A percentile compares a stretch with the other conserved stretches of the same genome.
Evolutionary conservation across 768 basidiomycete genomes (phyloP).

Genomic region (Hemileccinum rubropunctum): DNA sequence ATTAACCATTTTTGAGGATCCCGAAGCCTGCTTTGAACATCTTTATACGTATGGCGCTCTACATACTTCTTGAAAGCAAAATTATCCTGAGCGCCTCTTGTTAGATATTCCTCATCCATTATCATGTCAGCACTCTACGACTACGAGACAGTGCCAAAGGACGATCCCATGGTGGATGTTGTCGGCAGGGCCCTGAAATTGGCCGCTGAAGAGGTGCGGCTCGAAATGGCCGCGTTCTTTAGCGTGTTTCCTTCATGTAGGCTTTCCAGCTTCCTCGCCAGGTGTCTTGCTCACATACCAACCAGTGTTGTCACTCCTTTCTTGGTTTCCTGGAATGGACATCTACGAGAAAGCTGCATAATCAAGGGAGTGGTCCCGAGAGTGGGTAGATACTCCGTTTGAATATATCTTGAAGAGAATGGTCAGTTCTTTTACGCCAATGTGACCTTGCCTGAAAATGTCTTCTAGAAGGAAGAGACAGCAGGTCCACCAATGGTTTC

Average conservation of each 20-base stretch:
- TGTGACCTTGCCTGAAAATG: neutral
- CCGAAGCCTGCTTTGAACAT: constrained; percentile 23
- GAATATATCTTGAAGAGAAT: constrained; percentile 12
- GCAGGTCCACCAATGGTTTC: constrained; percentile 17
- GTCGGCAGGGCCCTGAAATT: constrained; percentile 26
- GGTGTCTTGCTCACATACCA: constrained; percentile 10
- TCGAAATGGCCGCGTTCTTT: constrained; percentile 20
- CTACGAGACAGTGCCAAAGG: constrained; percentile 25
- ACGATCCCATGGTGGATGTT: constrained; percentile 30
- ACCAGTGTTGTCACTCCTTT: constrained; percentile 23
- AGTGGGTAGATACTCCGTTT: constrained; percentile 22
- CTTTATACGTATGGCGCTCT: constrained; percentile 14
- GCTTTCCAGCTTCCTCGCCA: neutral
- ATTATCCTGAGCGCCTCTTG: neutral
- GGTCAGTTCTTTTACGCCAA: constrained; percentile 2
- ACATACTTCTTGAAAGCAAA: neutral
- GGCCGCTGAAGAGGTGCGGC: constrained; percentile 19
- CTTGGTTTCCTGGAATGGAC: constrained; percentile 29
- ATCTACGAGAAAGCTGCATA: constrained; percentile 25
- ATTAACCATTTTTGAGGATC: constrained; percentile 24
- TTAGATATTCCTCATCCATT: constrained; percentile 25
- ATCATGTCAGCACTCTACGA: constrained; percentile 34
- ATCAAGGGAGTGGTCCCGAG: constrained; percentile 15
- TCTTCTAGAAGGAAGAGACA: constrained; percentile 9
- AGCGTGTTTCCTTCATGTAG: constrained; percentile 11